Evolutionary conservation across 2,329 filamentous ascomycete genomes (phyloP).

Genomic region (Westerdykella sp.): DNA sequence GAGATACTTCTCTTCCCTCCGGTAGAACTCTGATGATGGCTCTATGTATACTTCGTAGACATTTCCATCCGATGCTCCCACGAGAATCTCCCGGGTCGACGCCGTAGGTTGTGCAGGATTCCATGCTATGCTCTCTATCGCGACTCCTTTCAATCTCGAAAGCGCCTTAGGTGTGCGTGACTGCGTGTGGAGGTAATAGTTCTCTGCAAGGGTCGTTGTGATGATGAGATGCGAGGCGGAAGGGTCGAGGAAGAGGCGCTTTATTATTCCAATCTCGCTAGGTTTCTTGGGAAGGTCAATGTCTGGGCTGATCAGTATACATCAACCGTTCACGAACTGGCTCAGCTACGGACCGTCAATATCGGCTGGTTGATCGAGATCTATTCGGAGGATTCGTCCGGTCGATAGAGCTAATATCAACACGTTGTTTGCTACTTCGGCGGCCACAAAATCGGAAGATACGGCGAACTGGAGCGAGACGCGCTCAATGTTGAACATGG

Average conservation of each 20-base stretch:
- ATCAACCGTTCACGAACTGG: neutral
- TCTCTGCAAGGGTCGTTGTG: slow-evolving; percentile 85
- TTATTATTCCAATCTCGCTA: slow-evolving; percentile 84
- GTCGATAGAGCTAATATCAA: slow-evolving; percentile 87
- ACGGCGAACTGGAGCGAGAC: slow-evolving; percentile 93
- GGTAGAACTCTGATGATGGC: slow-evolving; percentile 88
- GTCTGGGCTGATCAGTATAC: slow-evolving; percentile 51
- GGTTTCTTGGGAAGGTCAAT: slow-evolving; percentile 94
- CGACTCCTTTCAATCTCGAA: slow-evolving; percentile 74
- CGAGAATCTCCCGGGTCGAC: slow-evolving; percentile 86
- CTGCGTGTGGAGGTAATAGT: slow-evolving; percentile 96
- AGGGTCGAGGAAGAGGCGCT: slow-evolving; percentile 94
- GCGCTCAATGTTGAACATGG: slow-evolving; percentile 90
- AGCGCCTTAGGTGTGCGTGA: slow-evolving; percentile 80
- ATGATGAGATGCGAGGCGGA: slow-evolving; percentile 92
- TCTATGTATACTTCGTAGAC: slow-evolving; percentile 95
- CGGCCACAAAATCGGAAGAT: slow-evolving; percentile 90
- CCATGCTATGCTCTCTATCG: slow-evolving; percentile 88
- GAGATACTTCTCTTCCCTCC: slow-evolving; percentile 87
- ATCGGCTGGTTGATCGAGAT: slow-evolving; percentile 86
- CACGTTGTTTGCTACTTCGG: slow-evolving; percentile 96
- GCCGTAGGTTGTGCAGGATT: slow-evolving; percentile 88
- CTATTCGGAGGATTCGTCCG: slow-evolving; percentile 86
- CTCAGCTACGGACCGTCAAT: slow-evolving; percentile 58
- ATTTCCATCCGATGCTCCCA: slow-evolving; percentile 88